A percentile compares a stretch with the other conserved stretches of the same genome.
Conservation (phyloP, 805 yeast genomes). For the Lipomyces orientalis region DNA sequence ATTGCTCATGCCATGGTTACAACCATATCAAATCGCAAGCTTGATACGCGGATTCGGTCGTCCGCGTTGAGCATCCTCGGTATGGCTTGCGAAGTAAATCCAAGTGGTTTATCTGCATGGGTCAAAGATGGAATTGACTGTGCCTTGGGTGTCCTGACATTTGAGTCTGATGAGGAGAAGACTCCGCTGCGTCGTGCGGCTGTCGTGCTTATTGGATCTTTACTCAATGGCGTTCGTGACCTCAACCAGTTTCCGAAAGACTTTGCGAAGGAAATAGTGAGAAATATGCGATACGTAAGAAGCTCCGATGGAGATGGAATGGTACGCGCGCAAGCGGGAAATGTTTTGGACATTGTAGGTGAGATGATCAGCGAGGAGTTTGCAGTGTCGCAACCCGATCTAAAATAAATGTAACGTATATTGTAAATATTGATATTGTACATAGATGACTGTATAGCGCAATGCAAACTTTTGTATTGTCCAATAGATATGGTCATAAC, state of each 20-base stretch:
- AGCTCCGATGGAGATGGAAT: constrained; percentile 44
- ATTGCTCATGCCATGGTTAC: constrained; percentile 54
- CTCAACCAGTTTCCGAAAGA: constrained; percentile 43
- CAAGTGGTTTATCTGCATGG: constrained; percentile 56
- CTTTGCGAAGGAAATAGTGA: constrained; percentile 35
- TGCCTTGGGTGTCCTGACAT: constrained; percentile 71
- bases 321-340: constrained; percentile 43
- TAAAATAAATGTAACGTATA: neutral
- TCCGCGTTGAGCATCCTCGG: constrained; percentile 90
- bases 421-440: constrained; percentile 8
- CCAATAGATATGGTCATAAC: neutral
- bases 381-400: constrained; percentile 16
- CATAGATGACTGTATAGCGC: neutral
- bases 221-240: constrained; percentile 41
- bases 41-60: constrained; percentile 72
- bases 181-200: constrained; percentile 74
- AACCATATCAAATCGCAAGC: constrained; percentile 33
- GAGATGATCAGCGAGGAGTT: constrained; percentile 33
- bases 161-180: constrained; percentile 57
- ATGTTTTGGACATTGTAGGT: constrained; percentile 37
- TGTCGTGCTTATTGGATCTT: constrained; percentile 59
- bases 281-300: constrained; percentile 32
- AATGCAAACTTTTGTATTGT: constrained; percentile 1
- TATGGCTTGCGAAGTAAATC: constrained; percentile 62
- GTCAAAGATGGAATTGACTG: constrained; percentile 72